Conservation (phyloP, 108 stramenopile species). For the Chaetoceros muelleri region DNA sequence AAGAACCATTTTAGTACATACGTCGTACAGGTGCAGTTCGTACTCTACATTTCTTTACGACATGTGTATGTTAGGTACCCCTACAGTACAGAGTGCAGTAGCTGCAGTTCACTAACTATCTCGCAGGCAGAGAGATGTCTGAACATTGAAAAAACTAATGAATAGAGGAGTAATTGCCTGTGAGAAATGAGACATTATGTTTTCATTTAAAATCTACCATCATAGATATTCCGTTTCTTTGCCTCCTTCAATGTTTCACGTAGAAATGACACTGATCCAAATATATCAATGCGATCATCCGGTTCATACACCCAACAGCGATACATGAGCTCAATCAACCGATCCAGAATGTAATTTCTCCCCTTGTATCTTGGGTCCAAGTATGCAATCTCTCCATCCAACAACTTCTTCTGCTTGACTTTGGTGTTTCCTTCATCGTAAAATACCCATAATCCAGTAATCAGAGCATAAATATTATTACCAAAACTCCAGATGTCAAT, state of each 20-base stretch:
- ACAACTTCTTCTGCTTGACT: constrained; percentile 25
- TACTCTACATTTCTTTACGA: too few species aligned
- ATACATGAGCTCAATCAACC: constrained; percentile 63
- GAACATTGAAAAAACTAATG: too few species aligned
- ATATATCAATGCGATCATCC: constrained; percentile 52
- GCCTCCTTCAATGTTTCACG: constrained; percentile 27
- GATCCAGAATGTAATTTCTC: constrained; percentile 41
- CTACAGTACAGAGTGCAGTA: too few species aligned
- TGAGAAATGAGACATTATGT: too few species aligned
- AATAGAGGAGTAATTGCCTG: too few species aligned
- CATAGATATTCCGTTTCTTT: constrained; percentile 4
- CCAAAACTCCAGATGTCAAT: constrained; percentile 50
- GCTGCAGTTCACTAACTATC: too few species aligned
- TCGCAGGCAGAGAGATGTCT: too few species aligned
- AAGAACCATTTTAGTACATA: too few species aligned
- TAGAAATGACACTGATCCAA: constrained; percentile 41
- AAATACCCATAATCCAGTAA: constrained; percentile 35
- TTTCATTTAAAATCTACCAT: not conserved
- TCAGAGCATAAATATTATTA: constrained; percentile 38
- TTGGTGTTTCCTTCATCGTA: constrained; percentile 1
- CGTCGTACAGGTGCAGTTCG: too few species aligned
- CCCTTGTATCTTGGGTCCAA: constrained; percentile 54
- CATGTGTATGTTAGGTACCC: too few species aligned
- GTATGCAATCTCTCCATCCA: constrained; percentile 29
- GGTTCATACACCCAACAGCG: constrained; percentile 56